Conservation (phyloP, 2,329 filamentous ascomycete genomes). For the Thermomyces lanuginosus region DNA sequence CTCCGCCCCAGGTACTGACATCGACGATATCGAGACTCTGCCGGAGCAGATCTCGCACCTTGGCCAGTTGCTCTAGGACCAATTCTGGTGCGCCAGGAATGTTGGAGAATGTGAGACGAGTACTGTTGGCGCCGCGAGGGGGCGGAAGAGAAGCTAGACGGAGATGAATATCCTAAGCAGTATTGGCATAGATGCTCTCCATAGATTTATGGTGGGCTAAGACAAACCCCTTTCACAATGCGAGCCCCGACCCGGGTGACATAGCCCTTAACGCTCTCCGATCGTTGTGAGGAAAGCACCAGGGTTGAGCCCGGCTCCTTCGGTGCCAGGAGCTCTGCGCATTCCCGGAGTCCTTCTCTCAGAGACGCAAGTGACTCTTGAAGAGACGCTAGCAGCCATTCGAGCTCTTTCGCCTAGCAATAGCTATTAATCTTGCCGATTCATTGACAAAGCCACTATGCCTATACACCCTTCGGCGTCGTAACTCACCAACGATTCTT, state of each 20-base stretch:
- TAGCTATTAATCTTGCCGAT: no score
- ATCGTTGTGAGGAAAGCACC: conserved; percentile 70
- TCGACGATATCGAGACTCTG: conserved; percentile 69
- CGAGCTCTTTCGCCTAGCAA: conserved; percentile 42
- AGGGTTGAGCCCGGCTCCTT: conserved; percentile 75
- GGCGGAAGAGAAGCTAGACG: conserved; percentile 42
- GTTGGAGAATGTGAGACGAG: conserved; percentile 36
- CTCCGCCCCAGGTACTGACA: conserved; percentile 56
- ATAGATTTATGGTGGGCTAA: no score
- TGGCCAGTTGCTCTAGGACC: conserved; percentile 52
- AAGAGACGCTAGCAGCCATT: conserved; percentile 46
- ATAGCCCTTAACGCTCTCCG: conserved; percentile 81
- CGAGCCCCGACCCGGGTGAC: conserved; percentile 81
- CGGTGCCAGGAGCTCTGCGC: conserved; percentile 70
- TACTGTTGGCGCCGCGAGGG: conserved; percentile 35
- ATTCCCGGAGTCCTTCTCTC: conserved; percentile 67
- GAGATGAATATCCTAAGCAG: conserved; percentile 52
- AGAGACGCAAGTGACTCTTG: conserved; percentile 45
- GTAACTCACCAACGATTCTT: conserved; percentile 33
- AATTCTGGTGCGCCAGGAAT: conserved; percentile 40
- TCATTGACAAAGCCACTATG: no score
- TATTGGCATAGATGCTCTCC: no score
- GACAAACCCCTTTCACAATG: conserved; percentile 71
- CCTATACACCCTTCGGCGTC: neutral
- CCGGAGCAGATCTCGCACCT: conserved; percentile 61